Evolutionary conservation across 1,284 basidiomycete genomes (phyloP).

Genomic region (Moesziomyces antarcticus): DNA sequence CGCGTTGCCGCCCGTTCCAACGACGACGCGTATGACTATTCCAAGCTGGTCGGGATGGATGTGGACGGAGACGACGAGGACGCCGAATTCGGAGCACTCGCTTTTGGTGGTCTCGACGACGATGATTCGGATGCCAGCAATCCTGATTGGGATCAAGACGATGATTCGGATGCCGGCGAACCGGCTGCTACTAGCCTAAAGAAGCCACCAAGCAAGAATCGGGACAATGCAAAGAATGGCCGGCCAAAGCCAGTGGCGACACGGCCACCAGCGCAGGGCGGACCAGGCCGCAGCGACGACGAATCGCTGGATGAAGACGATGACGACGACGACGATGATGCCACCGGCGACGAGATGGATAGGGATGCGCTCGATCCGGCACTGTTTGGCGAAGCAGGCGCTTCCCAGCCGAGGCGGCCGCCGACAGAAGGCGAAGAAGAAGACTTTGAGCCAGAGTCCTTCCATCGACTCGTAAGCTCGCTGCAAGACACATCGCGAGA

Average conservation of each 20-base stretch:
- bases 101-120: slow-evolving; percentile 6
- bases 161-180: slow-evolving; percentile 36
- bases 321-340: neutral
- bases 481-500: slow-evolving; percentile 49
- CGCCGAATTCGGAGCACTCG: slow-evolving; percentile 34
- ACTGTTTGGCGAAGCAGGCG: neutral
- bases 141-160: slow-evolving; percentile 40
- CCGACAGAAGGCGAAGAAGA: slow-evolving; percentile 16
- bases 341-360: slow-evolving; percentile 2
- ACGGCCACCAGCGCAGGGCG: neutral
- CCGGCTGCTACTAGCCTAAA: slow-evolving; percentile 11
- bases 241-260: neutral
- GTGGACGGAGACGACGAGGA: slow-evolving; percentile 28
- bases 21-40: slow-evolving; percentile 16
- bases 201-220: slow-evolving; percentile 11
- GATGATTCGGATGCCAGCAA: slow-evolving; percentile 24
- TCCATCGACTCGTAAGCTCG: slow-evolving; percentile 47
- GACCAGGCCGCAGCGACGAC: neutral
- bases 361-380: slow-evolving; percentile 20
- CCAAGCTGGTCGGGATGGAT: slow-evolving; percentile 25
- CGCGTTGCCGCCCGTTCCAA: slow-evolving; percentile 11
- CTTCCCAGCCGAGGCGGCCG: neutral
- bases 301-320: slow-evolving; percentile 3
- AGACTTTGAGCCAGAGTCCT: slow-evolving; percentile 53
- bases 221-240: neutral